Percentiles rank a stretch among this genome's conserved stretches.
phyloP scores from a whole-genome alignment of 164 flowering plant genomes.

The Kingdonia uniflora region DNA sequence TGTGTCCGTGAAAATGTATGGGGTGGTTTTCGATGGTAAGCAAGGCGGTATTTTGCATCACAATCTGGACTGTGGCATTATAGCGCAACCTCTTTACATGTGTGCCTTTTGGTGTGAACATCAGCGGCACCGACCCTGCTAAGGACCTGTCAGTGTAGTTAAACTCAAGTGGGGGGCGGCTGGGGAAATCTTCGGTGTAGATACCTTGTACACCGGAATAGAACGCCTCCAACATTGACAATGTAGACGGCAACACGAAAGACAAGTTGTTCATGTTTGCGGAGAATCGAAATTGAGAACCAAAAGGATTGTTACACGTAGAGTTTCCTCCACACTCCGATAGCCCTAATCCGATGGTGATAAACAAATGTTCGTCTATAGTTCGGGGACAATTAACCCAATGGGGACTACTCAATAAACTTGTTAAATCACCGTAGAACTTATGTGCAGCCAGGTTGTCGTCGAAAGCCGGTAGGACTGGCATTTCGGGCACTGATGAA shows the following conservation, averaged over 20 bases:
- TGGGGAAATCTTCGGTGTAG: conserved; percentile 54
- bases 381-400: not conserved
- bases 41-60: conserved; percentile 69
- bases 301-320: conserved; percentile 29
- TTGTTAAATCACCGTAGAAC: not conserved
- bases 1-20: conserved; percentile 58
- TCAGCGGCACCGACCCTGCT: conserved; percentile 9
- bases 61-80: conserved; percentile 54
- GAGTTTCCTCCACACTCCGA: conserved; percentile 18
- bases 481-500: not conserved
- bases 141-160: conserved; percentile 39
- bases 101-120: conserved; percentile 27
- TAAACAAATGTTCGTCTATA: conserved; percentile 30
- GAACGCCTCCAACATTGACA: conserved; percentile 51
- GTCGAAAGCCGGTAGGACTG: not conserved
- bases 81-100: conserved; percentile 40
- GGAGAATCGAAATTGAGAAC: conserved; percentile 1
- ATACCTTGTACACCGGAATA: conserved; percentile 25
- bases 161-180: conserved; percentile 33
- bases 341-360: conserved; percentile 41
- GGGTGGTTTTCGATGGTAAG: conserved; percentile 52
- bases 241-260: conserved; percentile 25
- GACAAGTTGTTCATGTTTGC: conserved; percentile 72
- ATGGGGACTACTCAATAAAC: not conserved
- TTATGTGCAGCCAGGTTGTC: not conserved